phyloP scores from a whole-genome alignment of 805 yeast species.

The Martiniozyma abietophila region DNA sequence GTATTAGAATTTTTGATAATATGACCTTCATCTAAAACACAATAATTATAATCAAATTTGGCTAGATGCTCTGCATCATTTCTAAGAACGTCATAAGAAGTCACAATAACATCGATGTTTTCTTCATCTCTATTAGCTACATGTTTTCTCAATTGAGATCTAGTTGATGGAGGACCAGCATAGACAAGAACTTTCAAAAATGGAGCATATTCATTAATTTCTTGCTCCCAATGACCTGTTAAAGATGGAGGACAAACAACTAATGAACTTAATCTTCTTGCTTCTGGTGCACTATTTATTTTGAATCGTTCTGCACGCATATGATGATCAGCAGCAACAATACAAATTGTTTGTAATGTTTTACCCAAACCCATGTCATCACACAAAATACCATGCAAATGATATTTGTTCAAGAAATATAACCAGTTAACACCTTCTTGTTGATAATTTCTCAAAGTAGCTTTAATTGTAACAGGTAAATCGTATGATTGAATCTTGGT shows the following conservation, averaged over 20 bases:
- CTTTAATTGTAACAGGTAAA: conserved; percentile 85
- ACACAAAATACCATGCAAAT: conserved; percentile 93
- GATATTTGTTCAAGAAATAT: conserved; percentile 89
- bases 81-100: conserved; percentile 93
- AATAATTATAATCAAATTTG: conserved; percentile 70
- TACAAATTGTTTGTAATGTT: conserved; percentile 93
- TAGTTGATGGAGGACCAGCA: conserved; percentile 82
- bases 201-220: conserved; percentile 82
- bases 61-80: conserved; percentile 69
- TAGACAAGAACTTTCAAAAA: conserved; percentile 73
- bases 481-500: conserved; percentile 79
- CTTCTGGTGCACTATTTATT: conserved; percentile 52
- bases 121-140: conserved; percentile 32
- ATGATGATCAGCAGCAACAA: conserved; percentile 92
- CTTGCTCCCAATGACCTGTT: conserved; percentile 99
- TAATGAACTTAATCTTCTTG: conserved; percentile 70
- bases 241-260: conserved; percentile 95
- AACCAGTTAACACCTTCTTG: conserved; percentile 99
- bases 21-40: conserved; percentile 97
- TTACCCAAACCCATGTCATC: conserved; percentile 99
- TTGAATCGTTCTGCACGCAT: conserved; percentile 63
- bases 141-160: conserved; percentile 46
- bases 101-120: conserved; percentile 68
- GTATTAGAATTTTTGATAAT: conserved; percentile 88
- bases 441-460: conserved; percentile 88